A percentile compares a stretch with the other conserved stretches of the same genome.
These are phyloP conservation scores for Daldinia sp. DNA, from an alignment of 2,329 filamentous ascomycete genomes.

Conservation along the genomic window DNA sequence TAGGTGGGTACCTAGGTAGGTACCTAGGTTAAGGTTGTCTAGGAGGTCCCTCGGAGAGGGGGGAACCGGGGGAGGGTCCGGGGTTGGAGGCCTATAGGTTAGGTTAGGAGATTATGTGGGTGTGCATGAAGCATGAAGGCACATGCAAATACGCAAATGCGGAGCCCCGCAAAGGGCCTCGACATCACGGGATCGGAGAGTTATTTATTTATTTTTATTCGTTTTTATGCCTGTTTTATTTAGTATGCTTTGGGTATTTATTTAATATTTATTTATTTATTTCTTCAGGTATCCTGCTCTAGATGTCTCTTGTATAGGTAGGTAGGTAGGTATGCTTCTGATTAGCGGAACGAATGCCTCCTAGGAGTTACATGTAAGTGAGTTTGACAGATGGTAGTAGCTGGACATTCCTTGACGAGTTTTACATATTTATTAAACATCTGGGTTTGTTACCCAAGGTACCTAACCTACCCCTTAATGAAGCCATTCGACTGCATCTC, in stretches of 20 bases:
- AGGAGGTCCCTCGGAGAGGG: not conserved
- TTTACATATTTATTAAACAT: not conserved
- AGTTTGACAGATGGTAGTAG: not conserved
- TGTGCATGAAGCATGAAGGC: constrained; percentile 1
- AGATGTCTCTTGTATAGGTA: not conserved
- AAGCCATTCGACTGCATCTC: constrained; percentile 24
- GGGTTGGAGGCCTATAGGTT: not conserved
- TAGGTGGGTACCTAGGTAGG: not conserved
- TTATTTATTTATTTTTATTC: not conserved
- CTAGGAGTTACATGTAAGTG: not conserved
- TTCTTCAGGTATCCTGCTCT: not conserved
- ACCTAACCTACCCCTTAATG: not conserved
- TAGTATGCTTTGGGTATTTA: no score
- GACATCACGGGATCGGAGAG: not conserved
- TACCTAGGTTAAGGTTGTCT: not conserved
- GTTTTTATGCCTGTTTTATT: not conserved
- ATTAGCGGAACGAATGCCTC: constrained; percentile 8
- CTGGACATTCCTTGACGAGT: not conserved
- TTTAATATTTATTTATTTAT: not conserved
- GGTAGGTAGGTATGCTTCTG: not conserved
- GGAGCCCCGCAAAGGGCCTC: constrained; percentile 30
- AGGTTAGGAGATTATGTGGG: not conserved
- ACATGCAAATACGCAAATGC: constrained; percentile 16
- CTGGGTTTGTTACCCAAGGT: not conserved
- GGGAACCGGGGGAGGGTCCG: constrained; percentile 5